Evolutionary conservation across 2,329 filamentous ascomycete genomes (phyloP).

Genomic region (Ceratocystis ficicola): DNA sequence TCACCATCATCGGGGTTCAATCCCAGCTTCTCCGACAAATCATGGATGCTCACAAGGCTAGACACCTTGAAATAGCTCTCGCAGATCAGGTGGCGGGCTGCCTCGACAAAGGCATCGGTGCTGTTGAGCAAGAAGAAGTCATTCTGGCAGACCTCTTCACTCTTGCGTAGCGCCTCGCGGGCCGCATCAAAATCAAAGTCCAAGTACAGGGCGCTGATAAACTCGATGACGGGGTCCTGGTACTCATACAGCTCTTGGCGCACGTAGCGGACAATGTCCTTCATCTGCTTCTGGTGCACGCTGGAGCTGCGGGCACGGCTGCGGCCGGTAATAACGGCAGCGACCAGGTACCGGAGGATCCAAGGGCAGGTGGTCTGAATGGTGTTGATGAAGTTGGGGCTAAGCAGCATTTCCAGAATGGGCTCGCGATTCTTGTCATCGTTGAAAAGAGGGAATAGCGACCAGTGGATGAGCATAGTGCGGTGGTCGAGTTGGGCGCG

Average conservation of each 20-base stretch:
- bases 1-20: slow-evolving; percentile 90
- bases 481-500: slow-evolving; percentile 91
- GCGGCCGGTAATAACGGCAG: slow-evolving; percentile 88
- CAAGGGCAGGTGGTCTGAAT: slow-evolving; percentile 97
- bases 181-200: slow-evolving; percentile 85
- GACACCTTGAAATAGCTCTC: slow-evolving; percentile 99
- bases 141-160: slow-evolving; percentile 78
- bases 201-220: slow-evolving; percentile 90
- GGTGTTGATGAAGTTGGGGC: slow-evolving; percentile 94
- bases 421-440: slow-evolving; percentile 80
- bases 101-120: slow-evolving; percentile 82
- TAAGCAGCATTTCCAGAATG: slow-evolving; percentile 94
- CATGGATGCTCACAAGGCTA: slow-evolving; percentile 95
- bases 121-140: slow-evolving; percentile 91
- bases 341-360: slow-evolving; percentile 87
- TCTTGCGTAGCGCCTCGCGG: slow-evolving; percentile 69
- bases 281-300: slow-evolving; percentile 93
- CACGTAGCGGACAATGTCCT: slow-evolving; percentile 90
- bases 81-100: slow-evolving; percentile 89
- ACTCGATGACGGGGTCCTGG: slow-evolving; percentile 87
- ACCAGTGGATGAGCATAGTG: slow-evolving; percentile 96
- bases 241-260: slow-evolving; percentile 98
- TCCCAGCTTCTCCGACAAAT: slow-evolving; percentile 81
- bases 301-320: slow-evolving; percentile 68
- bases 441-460: slow-evolving; percentile 98